Evolutionary conservation across 2,329 filamentous ascomycete species (phyloP), one percentile per base, ranked within the genome.

Genomic region (Colletotrichum musicola): DNA sequence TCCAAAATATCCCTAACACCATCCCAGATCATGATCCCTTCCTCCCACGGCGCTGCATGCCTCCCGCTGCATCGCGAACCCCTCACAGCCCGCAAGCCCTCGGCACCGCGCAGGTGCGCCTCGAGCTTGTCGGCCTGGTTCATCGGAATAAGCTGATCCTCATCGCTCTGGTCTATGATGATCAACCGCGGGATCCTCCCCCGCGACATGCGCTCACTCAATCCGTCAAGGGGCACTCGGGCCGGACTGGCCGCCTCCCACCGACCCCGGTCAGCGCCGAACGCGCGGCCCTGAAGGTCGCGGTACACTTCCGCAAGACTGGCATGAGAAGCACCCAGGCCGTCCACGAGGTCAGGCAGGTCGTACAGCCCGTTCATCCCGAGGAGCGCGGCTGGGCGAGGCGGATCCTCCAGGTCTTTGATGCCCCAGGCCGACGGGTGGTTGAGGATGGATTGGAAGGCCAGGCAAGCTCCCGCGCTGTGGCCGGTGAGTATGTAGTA

Each of bases 291-390:
- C 42, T 58, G 55, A 12, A 58, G 30, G 3, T 30, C 22, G 4
- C 25, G 40, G 42, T 58, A 58, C 13, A 58, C 55, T 16, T 47
- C 55, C n/a, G 25, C n/a, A 5, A 58, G 55, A 18, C 18, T 47
- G 13, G 55, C 25, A 10, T 58, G 55, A 20, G 25, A 58, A n/a
- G 14, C 12, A 4, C 55, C 40, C 22, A 58, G 20, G 10, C 42
- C 25, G 25, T 58, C 40, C 4, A 47, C 42, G 5, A 58, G 40
- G 16, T 27, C 55, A 4, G 55, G 55, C 14, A 58, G 55, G 22
- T 58, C n/a, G 27, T 58, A 58, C 13, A 58, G 40, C 14, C 42
- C 55, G 40, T 46, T 47, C 55, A 58, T 58, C 6, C 40, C 55
- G 6, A 58, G 16, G 22, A 47, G 20, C 9, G 55, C 55, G 1